Base-by-base conservation (phyloP, 768 basidiomycete species). In the Trametes gibbosa region DNA sequence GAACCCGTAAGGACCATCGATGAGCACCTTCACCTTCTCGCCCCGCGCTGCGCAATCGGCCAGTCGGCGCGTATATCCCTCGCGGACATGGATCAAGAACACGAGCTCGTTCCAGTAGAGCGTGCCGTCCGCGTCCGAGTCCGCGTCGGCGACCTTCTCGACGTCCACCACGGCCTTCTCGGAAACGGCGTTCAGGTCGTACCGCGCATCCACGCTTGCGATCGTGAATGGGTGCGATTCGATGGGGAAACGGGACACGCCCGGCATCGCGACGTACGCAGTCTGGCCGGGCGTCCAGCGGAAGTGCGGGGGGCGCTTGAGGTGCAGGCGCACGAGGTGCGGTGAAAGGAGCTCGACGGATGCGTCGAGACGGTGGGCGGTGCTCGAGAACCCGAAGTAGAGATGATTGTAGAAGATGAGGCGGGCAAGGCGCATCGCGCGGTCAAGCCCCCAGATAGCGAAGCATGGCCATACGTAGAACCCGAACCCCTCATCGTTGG, bases 211-310 rank as follows among this genome's bases (percentile, higher is more conserved):
- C 41, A 60, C 56, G 41, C 54, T 52, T 3, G 81, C 74, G 53
- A 86, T 85, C 0, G 85, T 84, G 69, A 87, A 86, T 0, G 85
- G 85, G 59, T 86, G 85, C 0, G 81, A 70, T 66, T 86, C 81
- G 34, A 80, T 75, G 2, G 79, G 78, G 23, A 76, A 67, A 0
- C 50, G 51, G 10, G 80, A 80, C 4, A 83, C 72, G 1, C 73
- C 64, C 4, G 83, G 83, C 63, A 85, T 71, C 9, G 72, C 75
- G 25, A 86, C 70, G 62, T 77, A 85, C 0, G 75, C 79, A 32
- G 76, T 75, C 67, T 86, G 85, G 9, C 85, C 85, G 0, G 85
- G 76, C 4, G 68, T 65, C 81, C 81, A 82, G 29, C 71, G 74
- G 73, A 86, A 81, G 64, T 75, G 75, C 17, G 76, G 70, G 25